Evolutionary conservation across 176 grass and related monocot genomes (phyloP), one percentile per base, ranked within the genome.

Genomic region (Canna indica): DNA sequence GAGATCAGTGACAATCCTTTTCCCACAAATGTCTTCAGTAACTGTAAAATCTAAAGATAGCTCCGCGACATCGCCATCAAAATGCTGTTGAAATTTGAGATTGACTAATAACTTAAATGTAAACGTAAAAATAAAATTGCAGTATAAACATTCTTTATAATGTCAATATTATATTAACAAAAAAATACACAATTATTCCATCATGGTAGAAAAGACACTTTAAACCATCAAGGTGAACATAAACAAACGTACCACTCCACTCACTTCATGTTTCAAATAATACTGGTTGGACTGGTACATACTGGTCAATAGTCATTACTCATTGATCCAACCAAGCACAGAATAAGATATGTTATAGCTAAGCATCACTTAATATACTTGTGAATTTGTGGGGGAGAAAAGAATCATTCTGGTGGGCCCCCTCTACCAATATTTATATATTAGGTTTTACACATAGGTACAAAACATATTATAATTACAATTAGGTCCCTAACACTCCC

Each of bases 21-120:
- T 92, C 61, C 88, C 88, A 75, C 81, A 83, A 73, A 97, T 75
- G 38, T 92, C 88, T 81, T 97, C 93, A 61, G 84, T 92, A 64
- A 87, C 69, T 58, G 88, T 97, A 83, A 97, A 97, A 87, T 97
- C 93, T 81, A 97, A 86, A 85, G 69, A 91, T 47, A 97, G 81
- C 67, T 97, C 88, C 73, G 69, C 79, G 13, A 84, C 86, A 33
- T 97, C 86, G 24, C 93, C 93, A 25, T 97, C 93, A 81, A 79
- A 97, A 82, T 92, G 83, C 93, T 97, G 83, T 83, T 75, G 34
- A n/a, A n/a, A 39, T 66, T 9, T n/a, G 1, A 48, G 10, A 72
- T 68, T 31, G 59, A 79, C 50, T 29, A 34, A 20, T 44, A 79
- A 73, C 14, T 33, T 33, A 54, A 17, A 64, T 64, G 6, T 62